phyloP scores from a whole-genome alignment of 176 grass and related monocot genomes.

The Zea mays region Zm-B73-REFERENCE-NAM-5.0 NC_050100.1:57099001-57099500 shows the following conservation, averaged over 20 bases:
- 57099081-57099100: slow-evolving; percentile 29
- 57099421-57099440: not conserved
- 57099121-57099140: not conserved
- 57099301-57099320: slow-evolving; percentile 27
- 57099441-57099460: slow-evolving; percentile 12
- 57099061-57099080: not conserved
- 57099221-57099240: slow-evolving; percentile 26
- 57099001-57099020: not conserved
- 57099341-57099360: not conserved
- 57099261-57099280: slow-evolving; percentile 16
- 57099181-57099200: slow-evolving; percentile 25
- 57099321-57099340: slow-evolving; percentile 27
- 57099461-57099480: not conserved
- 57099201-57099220: slow-evolving; percentile 35
- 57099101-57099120: slow-evolving; percentile 17
- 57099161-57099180: slow-evolving; percentile 52
- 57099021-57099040: not conserved
- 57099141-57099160: not conserved
- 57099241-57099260: not conserved
- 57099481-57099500: slow-evolving; percentile 2
- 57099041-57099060: not conserved
- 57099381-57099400: slow-evolving; percentile 10
- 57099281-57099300: slow-evolving; percentile 8
- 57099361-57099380: not conserved
- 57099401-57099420: not conserved